Evolutionary conservation across 1,284 basidiomycete genomes (phyloP).

Genomic region (Cerioporus squamosus): DNA sequence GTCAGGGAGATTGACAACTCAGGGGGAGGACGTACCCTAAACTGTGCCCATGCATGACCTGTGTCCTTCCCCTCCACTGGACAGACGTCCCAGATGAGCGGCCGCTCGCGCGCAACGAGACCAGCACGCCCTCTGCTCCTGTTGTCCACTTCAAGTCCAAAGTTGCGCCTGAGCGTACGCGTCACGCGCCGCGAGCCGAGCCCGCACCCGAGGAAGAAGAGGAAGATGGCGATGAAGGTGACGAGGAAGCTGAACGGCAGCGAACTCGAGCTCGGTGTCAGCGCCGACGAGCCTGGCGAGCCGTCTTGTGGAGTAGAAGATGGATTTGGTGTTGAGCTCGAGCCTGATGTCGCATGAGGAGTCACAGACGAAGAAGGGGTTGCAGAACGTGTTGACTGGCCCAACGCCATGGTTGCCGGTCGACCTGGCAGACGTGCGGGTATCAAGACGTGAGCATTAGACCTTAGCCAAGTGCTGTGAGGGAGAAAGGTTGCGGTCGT

Average conservation of each 20-base stretch:
- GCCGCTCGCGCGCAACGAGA: constrained; percentile 7
- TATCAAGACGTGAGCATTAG: background rate
- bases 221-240: constrained; percentile 60
- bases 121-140: background rate
- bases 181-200: constrained; percentile 50
- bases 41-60: constrained; percentile 15
- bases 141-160: constrained; percentile 18
- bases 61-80: constrained; percentile 1
- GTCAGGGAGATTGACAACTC: too few relatives aligned
- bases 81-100: constrained; percentile 25
- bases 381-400: too few relatives aligned
- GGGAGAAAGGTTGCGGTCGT: background rate
- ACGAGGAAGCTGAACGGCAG: constrained; percentile 62
- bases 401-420: background rate
- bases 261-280: constrained; percentile 21
- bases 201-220: constrained; percentile 61
- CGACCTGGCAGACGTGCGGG: background rate
- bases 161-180: constrained; percentile 24
- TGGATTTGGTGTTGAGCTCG: background rate
- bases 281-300: background rate
- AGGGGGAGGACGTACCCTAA: constrained; percentile 22
- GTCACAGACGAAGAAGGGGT: too few relatives aligned
- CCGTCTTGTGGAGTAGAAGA: background rate
- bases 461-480: background rate
- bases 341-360: too few relatives aligned